Percentiles rank a stretch among this genome's conserved stretches.
Conservation (phyloP, 805 yeast species). For the Teunomyces pallodes region DNA sequence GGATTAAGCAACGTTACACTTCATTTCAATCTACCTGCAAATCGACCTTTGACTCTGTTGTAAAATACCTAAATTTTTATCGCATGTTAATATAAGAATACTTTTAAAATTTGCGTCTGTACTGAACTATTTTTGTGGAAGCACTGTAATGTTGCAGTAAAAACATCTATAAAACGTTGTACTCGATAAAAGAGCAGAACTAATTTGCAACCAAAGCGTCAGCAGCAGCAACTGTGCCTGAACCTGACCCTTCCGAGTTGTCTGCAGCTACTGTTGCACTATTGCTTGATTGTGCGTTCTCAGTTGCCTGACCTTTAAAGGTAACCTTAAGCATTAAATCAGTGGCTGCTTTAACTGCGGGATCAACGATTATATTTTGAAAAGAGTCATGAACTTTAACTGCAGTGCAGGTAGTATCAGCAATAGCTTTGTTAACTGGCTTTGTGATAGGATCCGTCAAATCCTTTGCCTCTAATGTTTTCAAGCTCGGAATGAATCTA, state of each 20-base stretch:
- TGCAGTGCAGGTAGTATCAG: not conserved
- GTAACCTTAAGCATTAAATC: slow-evolving; percentile 1
- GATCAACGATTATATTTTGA: not conserved
- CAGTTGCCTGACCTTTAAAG: not conserved
- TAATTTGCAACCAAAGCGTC: not conserved
- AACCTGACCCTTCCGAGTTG: not conserved
- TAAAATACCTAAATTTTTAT: slow-evolving; percentile 23
- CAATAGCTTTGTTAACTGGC: slow-evolving; percentile 33
- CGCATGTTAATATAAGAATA: slow-evolving; percentile 22
- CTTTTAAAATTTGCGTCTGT: not conserved
- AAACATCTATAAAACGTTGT: not conserved
- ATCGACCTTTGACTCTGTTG: slow-evolving; percentile 14
- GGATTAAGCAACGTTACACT: slow-evolving; percentile 25
- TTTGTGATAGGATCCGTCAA: slow-evolving; percentile 45
- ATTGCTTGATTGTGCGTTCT: not conserved
- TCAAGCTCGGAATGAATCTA: slow-evolving; percentile 53
- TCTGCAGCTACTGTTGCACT: not conserved
- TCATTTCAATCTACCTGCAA: slow-evolving; percentile 5
- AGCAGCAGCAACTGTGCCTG: not conserved
- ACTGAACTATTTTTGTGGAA: not conserved
- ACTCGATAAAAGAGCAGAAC: too few relatives aligned
- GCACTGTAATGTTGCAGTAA: not conserved
- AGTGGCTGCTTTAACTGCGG: not conserved
- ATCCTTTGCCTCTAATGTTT: slow-evolving; percentile 50
- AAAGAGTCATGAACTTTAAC: slow-evolving; percentile 1